These are phyloP conservation scores for Glycine latifolia DNA, from an alignment of 306 rosid genomes.

Conservation along the genomic window DNA sequence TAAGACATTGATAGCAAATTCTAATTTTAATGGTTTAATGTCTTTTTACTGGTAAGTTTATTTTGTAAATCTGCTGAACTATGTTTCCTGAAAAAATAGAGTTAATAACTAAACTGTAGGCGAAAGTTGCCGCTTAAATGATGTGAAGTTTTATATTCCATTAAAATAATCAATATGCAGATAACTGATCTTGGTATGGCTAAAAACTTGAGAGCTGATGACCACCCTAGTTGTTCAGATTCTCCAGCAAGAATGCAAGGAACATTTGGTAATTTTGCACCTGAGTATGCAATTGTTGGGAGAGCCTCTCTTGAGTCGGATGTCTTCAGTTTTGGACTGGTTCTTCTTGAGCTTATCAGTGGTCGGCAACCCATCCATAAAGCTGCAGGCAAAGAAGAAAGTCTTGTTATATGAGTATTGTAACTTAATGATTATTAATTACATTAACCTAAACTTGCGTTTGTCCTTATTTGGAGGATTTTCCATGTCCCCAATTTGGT, in stretches of 20 bases:
- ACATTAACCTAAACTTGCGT: too few species aligned
- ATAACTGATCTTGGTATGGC: conserved; percentile 99
- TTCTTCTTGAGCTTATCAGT: conserved; percentile 94
- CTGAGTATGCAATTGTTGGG: conserved; percentile 93
- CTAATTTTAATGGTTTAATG: too few species aligned
- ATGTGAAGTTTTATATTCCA: conserved; percentile 6
- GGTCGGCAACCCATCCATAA: conserved; percentile 88
- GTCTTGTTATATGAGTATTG: conserved; percentile 94
- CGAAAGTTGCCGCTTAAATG: too few species aligned
- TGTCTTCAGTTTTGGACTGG: conserved; percentile 96
- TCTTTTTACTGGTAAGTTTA: too few species aligned
- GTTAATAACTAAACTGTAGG: too few species aligned
- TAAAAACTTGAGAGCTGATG: conserved; percentile 73
- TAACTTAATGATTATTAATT: too few species aligned
- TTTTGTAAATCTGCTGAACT: too few species aligned
- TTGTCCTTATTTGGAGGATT: too few species aligned
- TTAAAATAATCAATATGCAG: conserved; percentile 55
- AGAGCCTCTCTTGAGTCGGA: conserved; percentile 91
- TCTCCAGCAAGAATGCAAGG: conserved; percentile 97
- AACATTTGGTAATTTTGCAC: conserved; percentile 99
- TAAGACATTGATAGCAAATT: too few species aligned
- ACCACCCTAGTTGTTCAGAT: conserved; percentile 71
- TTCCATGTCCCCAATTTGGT: too few species aligned
- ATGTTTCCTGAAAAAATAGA: too few species aligned
- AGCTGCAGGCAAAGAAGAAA: conserved; percentile 77